Evolutionary conservation across 2,329 filamentous ascomycete species (phyloP), one percentile per base, ranked within the genome.

Genomic region (Colletotrichum magnum): DNA sequence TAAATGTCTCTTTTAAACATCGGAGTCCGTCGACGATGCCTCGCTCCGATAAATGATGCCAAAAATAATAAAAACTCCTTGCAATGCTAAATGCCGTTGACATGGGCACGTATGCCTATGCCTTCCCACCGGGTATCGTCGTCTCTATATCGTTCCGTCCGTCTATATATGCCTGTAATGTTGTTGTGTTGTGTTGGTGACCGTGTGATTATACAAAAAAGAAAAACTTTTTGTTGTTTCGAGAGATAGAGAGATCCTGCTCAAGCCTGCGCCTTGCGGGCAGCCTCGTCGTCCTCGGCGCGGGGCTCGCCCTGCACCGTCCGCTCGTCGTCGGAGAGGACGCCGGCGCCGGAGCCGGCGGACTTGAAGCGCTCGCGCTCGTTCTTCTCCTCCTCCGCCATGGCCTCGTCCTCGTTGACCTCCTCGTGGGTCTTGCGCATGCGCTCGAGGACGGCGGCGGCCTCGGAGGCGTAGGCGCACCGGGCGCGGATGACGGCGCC

Each of bases 381-480:
- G 39, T 68, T 61, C 68, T 62, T 54, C 61, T 71, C 41, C 43
- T 68, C 56, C 57, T 68, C 70, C 15, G 45, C 69, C 68, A 71
- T 59, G 47, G 69, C 67, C n/a, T 72, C 68, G 50, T 72, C 70
- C 26, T 68, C 57, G 50, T 41, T 60, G 13, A 57, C 58, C 41
- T 57, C 50, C 47, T 71, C 67, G 12, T 69, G 47, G 21, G 43
- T 76, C 63, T 75, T 69, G 56, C 77, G 77, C 79, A 85, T 84
- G 71, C 77, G 77, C 71, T 80, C 78, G 79, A 92, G 84, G 69
- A 92, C 87, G 12, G 83, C 84, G 36, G 90, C 90, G 6, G 92
- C 88, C 71, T 88, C 78, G 1, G 84, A 83, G 13, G 88, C 85
- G 74, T 83, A 90, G 75, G 87, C 87, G 81, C 88, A 89, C 64